Evolutionary conservation across 1,284 basidiomycete genomes (phyloP).

Genomic region (Malassezia yamatoensis): DNA sequence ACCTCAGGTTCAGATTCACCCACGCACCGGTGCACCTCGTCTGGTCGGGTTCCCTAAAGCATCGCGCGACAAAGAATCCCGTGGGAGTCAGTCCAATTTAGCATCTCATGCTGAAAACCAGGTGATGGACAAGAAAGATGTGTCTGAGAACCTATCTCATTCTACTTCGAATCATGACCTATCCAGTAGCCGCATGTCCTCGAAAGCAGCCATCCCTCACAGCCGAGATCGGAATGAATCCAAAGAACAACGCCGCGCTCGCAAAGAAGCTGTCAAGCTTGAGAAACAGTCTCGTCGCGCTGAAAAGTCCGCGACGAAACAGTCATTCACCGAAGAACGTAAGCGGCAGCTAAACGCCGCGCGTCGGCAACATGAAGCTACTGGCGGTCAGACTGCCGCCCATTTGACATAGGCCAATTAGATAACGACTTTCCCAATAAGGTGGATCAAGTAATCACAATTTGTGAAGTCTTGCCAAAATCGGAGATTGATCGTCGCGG

Average conservation of each 20-base stretch:
- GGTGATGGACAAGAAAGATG: too few relatives aligned
- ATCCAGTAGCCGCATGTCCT: too few relatives aligned
- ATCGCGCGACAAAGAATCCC: too few relatives aligned
- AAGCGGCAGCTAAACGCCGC: slow-evolving; percentile 32
- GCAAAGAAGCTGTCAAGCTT: slow-evolving; percentile 77
- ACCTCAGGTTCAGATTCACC: slow-evolving; percentile 36
- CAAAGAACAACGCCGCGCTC: slow-evolving; percentile 71
- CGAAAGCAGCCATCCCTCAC: not conserved
- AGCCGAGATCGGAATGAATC: slow-evolving; percentile 54
- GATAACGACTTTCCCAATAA: too few relatives aligned
- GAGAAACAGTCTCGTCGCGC: slow-evolving; percentile 32
- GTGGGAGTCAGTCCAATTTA: too few relatives aligned
- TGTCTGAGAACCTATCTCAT: too few relatives aligned
- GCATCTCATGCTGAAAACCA: too few relatives aligned
- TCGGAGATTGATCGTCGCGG: not conserved
- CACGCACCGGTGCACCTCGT: slow-evolving; percentile 37
- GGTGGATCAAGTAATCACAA: too few relatives aligned
- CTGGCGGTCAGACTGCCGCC: slow-evolving; percentile 23
- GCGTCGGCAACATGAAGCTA: slow-evolving; percentile 24
- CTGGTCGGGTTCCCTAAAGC: slow-evolving; percentile 14
- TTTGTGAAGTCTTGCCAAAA: not conserved
- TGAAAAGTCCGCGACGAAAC: slow-evolving; percentile 30
- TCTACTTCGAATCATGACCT: too few relatives aligned
- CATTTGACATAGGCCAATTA: slow-evolving; percentile 17
- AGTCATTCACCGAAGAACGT: slow-evolving; percentile 29